A percentile compares a stretch with the other conserved stretches of the same genome.
phyloP scores from a whole-genome alignment of 768 basidiomycete genomes.

The Termitomyces sp. region DNA sequence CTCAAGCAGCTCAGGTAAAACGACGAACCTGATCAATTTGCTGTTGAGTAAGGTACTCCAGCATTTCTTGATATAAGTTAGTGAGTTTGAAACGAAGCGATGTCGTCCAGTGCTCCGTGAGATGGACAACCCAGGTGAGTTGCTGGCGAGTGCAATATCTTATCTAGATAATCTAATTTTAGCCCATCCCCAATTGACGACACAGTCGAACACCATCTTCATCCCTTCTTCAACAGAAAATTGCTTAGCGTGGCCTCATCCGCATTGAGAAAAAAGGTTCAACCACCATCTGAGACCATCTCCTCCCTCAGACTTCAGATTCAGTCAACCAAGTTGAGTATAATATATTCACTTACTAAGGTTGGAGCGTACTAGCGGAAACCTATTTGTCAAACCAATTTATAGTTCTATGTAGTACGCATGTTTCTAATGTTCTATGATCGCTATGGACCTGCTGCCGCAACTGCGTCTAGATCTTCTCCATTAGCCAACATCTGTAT shows the following conservation, averaged over 20 bases:
- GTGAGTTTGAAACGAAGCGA: neutral
- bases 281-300: neutral
- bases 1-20: neutral
- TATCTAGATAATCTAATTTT: too few species aligned
- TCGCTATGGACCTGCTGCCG: constrained; percentile 6
- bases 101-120: neutral
- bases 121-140: neutral
- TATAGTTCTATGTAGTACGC: neutral
- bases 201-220: neutral
- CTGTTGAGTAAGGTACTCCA: constrained; percentile 45
- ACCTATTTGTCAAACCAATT: too few species aligned
- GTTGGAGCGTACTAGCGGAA: too few species aligned
- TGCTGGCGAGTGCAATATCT: too few species aligned
- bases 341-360: too few species aligned
- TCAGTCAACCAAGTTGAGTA: too few species aligned
- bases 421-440: neutral
- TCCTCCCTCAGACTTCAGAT: too few species aligned
- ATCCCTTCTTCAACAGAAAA: neutral
- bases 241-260: too few species aligned
- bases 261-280: too few species aligned
- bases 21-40: constrained; percentile 53
- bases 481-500: constrained; percentile 58
- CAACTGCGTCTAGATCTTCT: constrained; percentile 37
- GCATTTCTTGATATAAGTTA: constrained; percentile 17
- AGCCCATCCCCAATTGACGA: too few species aligned